These are phyloP conservation scores for Aethionema arabicum DNA, from an alignment of 345 rosid genomes.

Conservation along the genomic window DNA sequence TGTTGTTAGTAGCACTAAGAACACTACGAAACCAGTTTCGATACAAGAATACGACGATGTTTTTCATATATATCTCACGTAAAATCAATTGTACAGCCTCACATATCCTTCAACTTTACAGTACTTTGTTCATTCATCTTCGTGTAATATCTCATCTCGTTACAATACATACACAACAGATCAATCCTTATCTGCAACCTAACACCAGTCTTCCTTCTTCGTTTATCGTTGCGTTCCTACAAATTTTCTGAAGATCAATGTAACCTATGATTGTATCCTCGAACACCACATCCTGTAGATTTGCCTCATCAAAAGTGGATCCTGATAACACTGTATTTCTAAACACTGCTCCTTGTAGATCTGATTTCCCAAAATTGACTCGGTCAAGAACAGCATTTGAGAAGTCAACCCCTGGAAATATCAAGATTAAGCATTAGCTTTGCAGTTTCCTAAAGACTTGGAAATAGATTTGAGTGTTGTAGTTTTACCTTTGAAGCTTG, in stretches of 20 bases:
- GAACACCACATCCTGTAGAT: constrained; percentile 55
- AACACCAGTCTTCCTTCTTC: constrained; percentile 42
- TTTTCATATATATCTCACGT: no score
- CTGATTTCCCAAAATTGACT: constrained; percentile 71
- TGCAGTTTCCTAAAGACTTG: neutral
- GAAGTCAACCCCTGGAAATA: constrained; percentile 68
- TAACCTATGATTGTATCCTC: constrained; percentile 41
- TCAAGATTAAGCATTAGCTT: neutral
- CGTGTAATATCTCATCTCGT: constrained; percentile 22
- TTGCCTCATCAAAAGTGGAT: constrained; percentile 72
- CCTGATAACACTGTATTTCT: constrained; percentile 79
- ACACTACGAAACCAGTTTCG: no score
- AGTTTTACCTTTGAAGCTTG: constrained; percentile 84
- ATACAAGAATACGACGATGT: no score
- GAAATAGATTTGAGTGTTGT: neutral
- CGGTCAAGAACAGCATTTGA: constrained; percentile 85
- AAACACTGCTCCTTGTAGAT: constrained; percentile 78
- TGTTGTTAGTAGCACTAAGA: no score
- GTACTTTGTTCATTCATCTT: constrained; percentile 8
- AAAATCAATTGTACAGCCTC: constrained; percentile 23
- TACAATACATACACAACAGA: neutral
- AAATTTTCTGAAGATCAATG: constrained; percentile 39
- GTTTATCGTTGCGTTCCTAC: constrained; percentile 33
- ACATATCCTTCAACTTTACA: constrained; percentile 15
- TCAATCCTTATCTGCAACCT: constrained; percentile 34